A percentile compares a stretch with the other conserved stretches of the same genome.
Evolutionary conservation across 176 grass and related monocot genomes (phyloP).

Genomic region (Bolboschoenus planiculmis): DNA sequence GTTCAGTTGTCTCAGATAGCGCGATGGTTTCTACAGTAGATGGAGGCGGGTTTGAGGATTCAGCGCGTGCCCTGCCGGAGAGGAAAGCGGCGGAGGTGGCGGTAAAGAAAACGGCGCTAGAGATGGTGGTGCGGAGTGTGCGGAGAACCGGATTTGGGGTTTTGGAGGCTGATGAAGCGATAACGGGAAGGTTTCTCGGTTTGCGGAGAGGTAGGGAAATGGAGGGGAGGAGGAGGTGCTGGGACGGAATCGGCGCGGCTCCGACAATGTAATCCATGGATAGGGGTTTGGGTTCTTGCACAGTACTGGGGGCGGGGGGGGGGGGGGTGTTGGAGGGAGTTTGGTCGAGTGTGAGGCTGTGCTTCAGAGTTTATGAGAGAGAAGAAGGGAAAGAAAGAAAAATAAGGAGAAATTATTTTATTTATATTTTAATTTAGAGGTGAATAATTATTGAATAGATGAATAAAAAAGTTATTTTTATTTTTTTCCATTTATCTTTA

Average conservation of each 20-base stretch:
- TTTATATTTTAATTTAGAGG: too few relatives aligned
- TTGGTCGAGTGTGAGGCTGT: too few relatives aligned
- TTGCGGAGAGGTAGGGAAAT: neutral
- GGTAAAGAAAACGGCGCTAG: constrained; percentile 47
- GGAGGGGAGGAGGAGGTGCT: neutral
- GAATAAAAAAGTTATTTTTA: too few relatives aligned
- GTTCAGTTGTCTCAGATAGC: neutral
- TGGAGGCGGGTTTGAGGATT: neutral
- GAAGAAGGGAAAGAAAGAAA: too few relatives aligned
- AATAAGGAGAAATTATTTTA: too few relatives aligned
- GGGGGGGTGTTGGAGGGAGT: constrained; percentile 12
- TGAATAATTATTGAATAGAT: too few relatives aligned
- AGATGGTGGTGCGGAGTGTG: constrained; percentile 48
- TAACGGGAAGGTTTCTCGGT: constrained; percentile 19
- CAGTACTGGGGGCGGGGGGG: too few relatives aligned
- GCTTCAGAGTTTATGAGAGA: too few relatives aligned
- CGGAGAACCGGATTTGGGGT: constrained; percentile 27
- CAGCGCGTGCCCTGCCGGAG: constrained; percentile 17
- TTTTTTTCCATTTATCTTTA: too few relatives aligned
- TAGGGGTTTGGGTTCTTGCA: neutral
- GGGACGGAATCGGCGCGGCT: constrained; percentile 2
- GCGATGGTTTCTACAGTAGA: neutral
- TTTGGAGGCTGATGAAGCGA: constrained; percentile 15
- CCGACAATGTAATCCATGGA: constrained; percentile 44
- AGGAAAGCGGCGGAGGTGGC: constrained; percentile 38